phyloP scores from a whole-genome alignment of 306 rosid species.

The Acacia melanoxylon region DNA sequence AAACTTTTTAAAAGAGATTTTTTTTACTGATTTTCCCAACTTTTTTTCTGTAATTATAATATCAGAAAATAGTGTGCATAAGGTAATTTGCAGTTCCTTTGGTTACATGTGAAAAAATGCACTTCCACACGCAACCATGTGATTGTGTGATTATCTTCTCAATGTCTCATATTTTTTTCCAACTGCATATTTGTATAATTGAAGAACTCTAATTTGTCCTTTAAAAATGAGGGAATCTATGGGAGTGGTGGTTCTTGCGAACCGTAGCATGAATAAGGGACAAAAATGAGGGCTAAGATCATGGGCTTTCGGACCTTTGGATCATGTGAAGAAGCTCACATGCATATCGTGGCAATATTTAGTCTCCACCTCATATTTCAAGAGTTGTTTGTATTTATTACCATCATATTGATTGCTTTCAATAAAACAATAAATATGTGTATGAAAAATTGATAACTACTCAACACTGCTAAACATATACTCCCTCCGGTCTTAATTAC shows the following conservation, averaged over 20 bases:
- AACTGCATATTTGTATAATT: background rate
- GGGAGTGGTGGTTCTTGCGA: background rate
- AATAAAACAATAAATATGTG: too few species aligned
- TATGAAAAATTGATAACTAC: background rate
- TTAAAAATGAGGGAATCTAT: background rate
- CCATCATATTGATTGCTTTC: too few species aligned
- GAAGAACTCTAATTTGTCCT: background rate
- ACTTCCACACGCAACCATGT: too few species aligned
- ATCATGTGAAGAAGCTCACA: background rate
- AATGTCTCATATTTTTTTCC: too few species aligned
- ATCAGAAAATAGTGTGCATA: too few species aligned
- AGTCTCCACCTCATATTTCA: background rate
- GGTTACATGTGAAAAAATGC: too few species aligned
- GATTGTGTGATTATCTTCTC: too few species aligned
- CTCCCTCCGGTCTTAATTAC: too few species aligned
- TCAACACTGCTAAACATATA: background rate
- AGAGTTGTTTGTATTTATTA: background rate
- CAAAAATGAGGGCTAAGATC: conserved; percentile 53
- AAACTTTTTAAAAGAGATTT: too few species aligned
- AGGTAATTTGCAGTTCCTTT: too few species aligned
- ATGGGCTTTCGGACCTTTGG: conserved; percentile 31
- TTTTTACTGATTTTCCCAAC: too few species aligned
- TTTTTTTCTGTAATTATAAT: too few species aligned
- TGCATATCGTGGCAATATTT: background rate
- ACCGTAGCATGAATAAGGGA: conserved; percentile 18